Conservation (phyloP, 495 filamentous ascomycete species). For the Pyrenula aspistea region DNA sequence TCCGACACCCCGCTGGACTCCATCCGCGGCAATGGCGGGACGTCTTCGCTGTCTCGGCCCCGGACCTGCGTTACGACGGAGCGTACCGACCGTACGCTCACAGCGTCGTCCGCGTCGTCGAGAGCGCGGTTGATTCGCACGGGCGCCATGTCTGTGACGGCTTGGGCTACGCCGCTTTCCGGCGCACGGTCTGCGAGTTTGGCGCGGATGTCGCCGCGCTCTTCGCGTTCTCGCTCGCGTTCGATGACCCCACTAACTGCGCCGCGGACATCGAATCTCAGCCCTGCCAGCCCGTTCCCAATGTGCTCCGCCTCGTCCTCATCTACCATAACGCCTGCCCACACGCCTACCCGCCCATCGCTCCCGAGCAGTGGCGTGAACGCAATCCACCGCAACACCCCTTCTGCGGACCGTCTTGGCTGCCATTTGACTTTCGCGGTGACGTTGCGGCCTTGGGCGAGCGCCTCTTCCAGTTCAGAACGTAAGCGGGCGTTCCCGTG, state of each 20-base stretch:
- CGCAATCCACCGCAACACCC: conserved; percentile 44
- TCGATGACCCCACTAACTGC: neutral
- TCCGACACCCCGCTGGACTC: neutral
- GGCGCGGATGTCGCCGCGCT: neutral
- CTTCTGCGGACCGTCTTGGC: conserved; percentile 26
- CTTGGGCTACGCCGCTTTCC: neutral
- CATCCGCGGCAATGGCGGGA: neutral
- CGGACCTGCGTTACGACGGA: neutral
- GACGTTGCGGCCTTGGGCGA: conserved; percentile 46
- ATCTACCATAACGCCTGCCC: conserved; percentile 50
- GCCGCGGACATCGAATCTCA: neutral
- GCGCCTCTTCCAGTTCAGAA: conserved; percentile 41
- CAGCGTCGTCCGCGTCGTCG: neutral
- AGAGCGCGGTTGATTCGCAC: neutral
- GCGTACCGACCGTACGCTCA: neutral
- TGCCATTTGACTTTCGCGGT: conserved; percentile 54
- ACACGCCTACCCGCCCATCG: conserved; percentile 47
- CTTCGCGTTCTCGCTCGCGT: neutral
- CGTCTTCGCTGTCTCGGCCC: neutral
- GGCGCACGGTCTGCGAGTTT: neutral
- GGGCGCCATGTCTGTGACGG: neutral
- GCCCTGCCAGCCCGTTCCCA: neutral
- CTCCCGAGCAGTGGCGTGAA: conserved; percentile 47
- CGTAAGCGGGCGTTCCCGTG: conserved; percentile 37
- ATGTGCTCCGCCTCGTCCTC: conserved; percentile 18